These are phyloP conservation scores for Aegle marmelos DNA, from an alignment of 345 rosid species.

Conservation along the genomic window DNA sequence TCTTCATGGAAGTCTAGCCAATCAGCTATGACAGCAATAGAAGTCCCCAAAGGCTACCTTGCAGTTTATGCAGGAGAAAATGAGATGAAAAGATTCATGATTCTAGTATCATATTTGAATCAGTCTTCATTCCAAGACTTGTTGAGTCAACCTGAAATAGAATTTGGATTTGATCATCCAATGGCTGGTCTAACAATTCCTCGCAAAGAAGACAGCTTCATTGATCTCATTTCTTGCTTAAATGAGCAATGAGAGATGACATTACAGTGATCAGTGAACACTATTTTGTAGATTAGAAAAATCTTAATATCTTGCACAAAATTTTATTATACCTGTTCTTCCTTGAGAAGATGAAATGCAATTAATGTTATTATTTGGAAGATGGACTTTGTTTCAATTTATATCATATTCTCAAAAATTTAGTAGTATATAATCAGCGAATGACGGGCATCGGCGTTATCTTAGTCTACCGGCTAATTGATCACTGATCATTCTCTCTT, in stretches of 20 bases:
- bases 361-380: neutral
- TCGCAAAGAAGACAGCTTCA: slow-evolving; percentile 33
- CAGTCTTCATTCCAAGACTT: slow-evolving; percentile 31
- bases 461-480: neutral
- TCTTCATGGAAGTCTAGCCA: neutral
- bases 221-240: slow-evolving; percentile 9
- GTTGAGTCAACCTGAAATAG: slow-evolving; percentile 35
- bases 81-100: slow-evolving; percentile 33
- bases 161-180: slow-evolving; percentile 39
- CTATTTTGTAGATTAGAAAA: neutral
- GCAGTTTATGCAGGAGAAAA: slow-evolving; percentile 44
- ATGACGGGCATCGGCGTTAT: no score
- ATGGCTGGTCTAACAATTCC: slow-evolving; percentile 43
- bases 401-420: neutral
- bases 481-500: neutral
- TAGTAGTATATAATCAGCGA: neutral
- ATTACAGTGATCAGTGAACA: neutral
- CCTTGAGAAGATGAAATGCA: neutral
- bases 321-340: neutral
- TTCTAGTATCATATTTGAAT: slow-evolving; percentile 32
- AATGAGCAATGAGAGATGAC: neutral
- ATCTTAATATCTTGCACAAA: neutral
- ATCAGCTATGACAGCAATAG: neutral
- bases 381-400: neutral
- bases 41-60: slow-evolving; percentile 40